Base-by-base conservation (phyloP, 306 rosid genomes). In the Vigna nakashimae region DNA sequence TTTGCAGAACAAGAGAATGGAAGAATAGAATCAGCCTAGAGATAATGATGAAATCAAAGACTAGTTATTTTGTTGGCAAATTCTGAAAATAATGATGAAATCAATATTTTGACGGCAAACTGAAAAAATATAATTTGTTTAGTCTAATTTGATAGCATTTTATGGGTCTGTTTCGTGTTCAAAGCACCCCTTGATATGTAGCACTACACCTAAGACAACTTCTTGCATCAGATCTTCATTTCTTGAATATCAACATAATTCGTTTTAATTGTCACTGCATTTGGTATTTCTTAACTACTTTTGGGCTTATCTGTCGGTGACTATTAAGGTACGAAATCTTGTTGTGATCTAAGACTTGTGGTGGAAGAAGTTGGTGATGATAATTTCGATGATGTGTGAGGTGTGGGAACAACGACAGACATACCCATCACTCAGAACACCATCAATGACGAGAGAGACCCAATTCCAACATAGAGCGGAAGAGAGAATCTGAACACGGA, bases 301-400 rank as follows among this genome's bases (percentile, higher is more conserved):
- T 24, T 24, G 26, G 2, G 26, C 26, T 24, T 24, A 24, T 24
- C 26, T 24, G 26, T 24, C 26, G 26, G 2, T 24, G 26, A 24
- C 26, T 24, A 1, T 24, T 0, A 24, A 24, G 26, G 26, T 24
- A 24, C 26, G 26, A 24, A 24, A 24, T 24, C 26, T 24, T 24
- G 26, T 24, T 24, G 26, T 24, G 64, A 82, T 74, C 77, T 91
- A 91, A 74, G 84, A 52, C 87, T 93, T 93, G 66, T 91, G 98
- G 90, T 93, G 98, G 32, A 93, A 93, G 91, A 93, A 93, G 84
- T 95, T 91, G 86, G 98, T 93, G 87, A 89, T 91, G 71, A 93
- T 91, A 87, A 93, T 89, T 79, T 87, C 92, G 30, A 95, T 93
- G 90, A 93, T 91, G 91, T 93, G 97, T 16, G 95, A 93, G 67